These are phyloP conservation scores for Colletotrichum godetiae DNA, from an alignment of 2,329 filamentous ascomycete genomes.

Conservation along the genomic window DNA sequence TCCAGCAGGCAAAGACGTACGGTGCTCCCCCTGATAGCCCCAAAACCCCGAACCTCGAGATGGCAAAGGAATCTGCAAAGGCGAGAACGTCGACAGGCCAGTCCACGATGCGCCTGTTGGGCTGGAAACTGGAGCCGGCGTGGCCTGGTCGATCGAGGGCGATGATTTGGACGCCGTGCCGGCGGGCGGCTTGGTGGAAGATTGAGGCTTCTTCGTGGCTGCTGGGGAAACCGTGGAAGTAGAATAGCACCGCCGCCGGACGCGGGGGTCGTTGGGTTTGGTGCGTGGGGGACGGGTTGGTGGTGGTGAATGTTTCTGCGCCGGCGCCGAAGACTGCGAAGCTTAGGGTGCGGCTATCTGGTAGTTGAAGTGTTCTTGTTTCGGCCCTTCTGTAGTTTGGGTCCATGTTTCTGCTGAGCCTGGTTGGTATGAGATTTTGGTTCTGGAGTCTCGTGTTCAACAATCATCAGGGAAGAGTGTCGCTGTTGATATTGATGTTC, in stretches of 20 bases:
- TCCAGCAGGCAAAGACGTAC: not conserved
- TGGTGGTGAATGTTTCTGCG: too few species aligned
- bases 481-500: too few species aligned
- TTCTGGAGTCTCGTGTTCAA: not conserved
- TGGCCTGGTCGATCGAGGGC: not conserved
- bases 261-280: not conserved
- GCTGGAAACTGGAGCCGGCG: not conserved
- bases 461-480: not conserved
- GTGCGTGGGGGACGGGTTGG: too few species aligned
- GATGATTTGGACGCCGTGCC: not conserved
- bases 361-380: not conserved
- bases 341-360: constrained; percentile 2
- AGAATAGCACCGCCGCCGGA: not conserved
- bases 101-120: not conserved
- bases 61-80: not conserved
- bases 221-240: not conserved
- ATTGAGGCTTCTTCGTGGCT: not conserved
- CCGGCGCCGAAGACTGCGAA: constrained; percentile 9
- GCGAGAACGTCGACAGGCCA: not conserved
- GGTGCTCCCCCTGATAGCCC: not conserved
- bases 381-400: not conserved
- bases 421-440: not conserved
- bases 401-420: not conserved
- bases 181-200: not conserved
- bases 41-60: not conserved